Conservation (phyloP, 2,329 filamentous ascomycete genomes). For the Hypoxylon sp. region DNA sequence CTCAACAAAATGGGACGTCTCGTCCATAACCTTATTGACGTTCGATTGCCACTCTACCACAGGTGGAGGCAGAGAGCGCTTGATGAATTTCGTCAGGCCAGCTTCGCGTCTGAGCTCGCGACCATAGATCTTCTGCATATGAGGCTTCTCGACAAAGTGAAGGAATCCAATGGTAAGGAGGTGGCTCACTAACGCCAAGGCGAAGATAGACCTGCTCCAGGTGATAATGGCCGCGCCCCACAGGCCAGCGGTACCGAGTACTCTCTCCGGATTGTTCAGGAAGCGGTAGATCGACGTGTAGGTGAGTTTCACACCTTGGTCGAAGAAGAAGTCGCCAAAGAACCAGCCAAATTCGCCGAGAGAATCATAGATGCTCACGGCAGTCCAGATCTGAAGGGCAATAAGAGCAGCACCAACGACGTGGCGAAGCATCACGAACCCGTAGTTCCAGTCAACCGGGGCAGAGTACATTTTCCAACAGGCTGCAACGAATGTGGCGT, state of each 20-base stretch:
- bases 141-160: slow-evolving; percentile 91
- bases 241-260: slow-evolving; percentile 92
- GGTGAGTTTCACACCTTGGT: slow-evolving; percentile 86
- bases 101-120: slow-evolving; percentile 85
- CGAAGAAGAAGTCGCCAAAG: slow-evolving; percentile 98
- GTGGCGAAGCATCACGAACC: slow-evolving; percentile 87
- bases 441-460: slow-evolving; percentile 88
- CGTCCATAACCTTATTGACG: slow-evolving; percentile 87
- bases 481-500: slow-evolving; percentile 87
- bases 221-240: slow-evolving; percentile 97
- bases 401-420: slow-evolving; percentile 85
- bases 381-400: slow-evolving; percentile 91
- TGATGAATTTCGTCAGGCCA: slow-evolving; percentile 91
- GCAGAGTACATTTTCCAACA: slow-evolving; percentile 96
- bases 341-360: slow-evolving; percentile 99
- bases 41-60: slow-evolving; percentile 87
- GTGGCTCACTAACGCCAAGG: slow-evolving; percentile 87
- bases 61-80: slow-evolving; percentile 84
- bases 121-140: slow-evolving; percentile 98
- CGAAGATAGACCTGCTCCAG: slow-evolving; percentile 86
- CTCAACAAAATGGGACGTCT: slow-evolving; percentile 89
- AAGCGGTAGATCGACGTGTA: slow-evolving; percentile 99
- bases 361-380: slow-evolving; percentile 92
- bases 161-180: slow-evolving; percentile 88
- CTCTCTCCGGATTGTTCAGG: slow-evolving; percentile 95